phyloP scores from a whole-genome alignment of 2,329 filamentous ascomycete species.

The Sordariomycetes sp. region DNA sequence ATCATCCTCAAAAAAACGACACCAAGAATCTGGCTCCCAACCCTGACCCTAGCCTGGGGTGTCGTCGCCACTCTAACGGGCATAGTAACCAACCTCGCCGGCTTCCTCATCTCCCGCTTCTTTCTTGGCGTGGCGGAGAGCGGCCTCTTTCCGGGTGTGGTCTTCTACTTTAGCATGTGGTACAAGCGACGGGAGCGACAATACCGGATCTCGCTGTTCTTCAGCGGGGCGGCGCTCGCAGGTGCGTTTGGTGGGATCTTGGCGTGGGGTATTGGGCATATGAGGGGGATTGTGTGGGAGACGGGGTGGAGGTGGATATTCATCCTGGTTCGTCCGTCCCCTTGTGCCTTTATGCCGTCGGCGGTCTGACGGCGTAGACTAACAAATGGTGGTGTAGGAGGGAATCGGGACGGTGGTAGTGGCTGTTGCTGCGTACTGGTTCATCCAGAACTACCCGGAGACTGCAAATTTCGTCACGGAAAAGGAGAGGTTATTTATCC shows the following conservation, averaged over 20 bases:
- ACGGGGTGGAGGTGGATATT: conserved; percentile 48
- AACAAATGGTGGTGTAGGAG: conserved; percentile 31
- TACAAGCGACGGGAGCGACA: conserved; percentile 40
- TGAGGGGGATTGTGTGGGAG: conserved; percentile 35
- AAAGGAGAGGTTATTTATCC: conserved; percentile 41
- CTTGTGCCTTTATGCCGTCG: rapidly evolving
- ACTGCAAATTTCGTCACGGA: conserved; percentile 43
- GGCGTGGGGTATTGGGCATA: conserved; percentile 39
- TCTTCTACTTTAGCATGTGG: conserved; percentile 39
- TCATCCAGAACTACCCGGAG: conserved; percentile 53
- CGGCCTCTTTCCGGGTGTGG: conserved; percentile 36
- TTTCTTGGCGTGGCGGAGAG: conserved; percentile 42
- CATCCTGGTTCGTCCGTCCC: conserved; percentile 29
- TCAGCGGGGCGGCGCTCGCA: conserved; percentile 37
- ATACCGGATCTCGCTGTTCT: conserved; percentile 42
- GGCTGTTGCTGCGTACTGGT: conserved; percentile 35
- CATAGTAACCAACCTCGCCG: conserved; percentile 31
- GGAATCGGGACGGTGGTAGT: conserved; percentile 41
- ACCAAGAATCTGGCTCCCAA: conserved; percentile 41
- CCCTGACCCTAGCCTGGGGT: conserved; percentile 41
- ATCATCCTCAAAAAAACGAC: conserved; percentile 48
- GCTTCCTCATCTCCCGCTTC: conserved; percentile 38
- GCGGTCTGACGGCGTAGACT: background rate
- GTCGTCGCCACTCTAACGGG: conserved; percentile 17
- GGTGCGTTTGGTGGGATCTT: conserved; percentile 44